Conservation (phyloP, 257 asterid species). For the Solanum medicagineum region DNA sequence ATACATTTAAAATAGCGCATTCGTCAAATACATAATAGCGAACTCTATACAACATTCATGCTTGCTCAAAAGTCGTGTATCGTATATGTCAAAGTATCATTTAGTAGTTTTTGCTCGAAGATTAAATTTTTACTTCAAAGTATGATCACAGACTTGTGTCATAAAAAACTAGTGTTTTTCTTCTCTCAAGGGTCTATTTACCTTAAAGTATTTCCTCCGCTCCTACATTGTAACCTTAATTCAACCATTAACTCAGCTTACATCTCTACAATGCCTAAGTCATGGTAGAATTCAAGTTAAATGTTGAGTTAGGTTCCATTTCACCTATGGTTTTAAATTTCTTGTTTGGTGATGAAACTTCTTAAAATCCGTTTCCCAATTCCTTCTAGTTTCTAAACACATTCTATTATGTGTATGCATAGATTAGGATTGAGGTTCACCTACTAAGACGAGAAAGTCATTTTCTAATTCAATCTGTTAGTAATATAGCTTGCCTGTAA, state of each 20-base stretch:
- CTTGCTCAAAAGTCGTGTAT: not conserved
- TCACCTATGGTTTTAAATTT: not conserved
- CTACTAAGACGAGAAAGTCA: too few species aligned
- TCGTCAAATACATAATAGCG: not conserved
- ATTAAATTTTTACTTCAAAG: not conserved
- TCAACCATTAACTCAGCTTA: not conserved
- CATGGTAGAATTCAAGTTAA: not conserved
- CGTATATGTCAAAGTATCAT: not conserved
- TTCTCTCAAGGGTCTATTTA: not conserved
- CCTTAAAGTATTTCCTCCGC: not conserved
- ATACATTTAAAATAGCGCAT: not conserved
- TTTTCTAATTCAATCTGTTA: too few species aligned
- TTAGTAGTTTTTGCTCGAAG: not conserved
- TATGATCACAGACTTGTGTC: not conserved
- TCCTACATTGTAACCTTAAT: not conserved
- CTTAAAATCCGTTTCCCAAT: not conserved
- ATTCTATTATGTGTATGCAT: not conserved
- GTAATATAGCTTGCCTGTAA: too few species aligned
- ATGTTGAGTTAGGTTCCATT: not conserved
- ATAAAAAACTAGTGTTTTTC: not conserved
- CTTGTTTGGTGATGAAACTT: not conserved
- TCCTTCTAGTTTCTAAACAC: not conserved
- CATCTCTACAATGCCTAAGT: not conserved
- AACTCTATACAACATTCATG: not conserved
- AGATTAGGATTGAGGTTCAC: not conserved